Conservation (phyloP, 441 rosid species). For the Lepidium campestre region DNA sequence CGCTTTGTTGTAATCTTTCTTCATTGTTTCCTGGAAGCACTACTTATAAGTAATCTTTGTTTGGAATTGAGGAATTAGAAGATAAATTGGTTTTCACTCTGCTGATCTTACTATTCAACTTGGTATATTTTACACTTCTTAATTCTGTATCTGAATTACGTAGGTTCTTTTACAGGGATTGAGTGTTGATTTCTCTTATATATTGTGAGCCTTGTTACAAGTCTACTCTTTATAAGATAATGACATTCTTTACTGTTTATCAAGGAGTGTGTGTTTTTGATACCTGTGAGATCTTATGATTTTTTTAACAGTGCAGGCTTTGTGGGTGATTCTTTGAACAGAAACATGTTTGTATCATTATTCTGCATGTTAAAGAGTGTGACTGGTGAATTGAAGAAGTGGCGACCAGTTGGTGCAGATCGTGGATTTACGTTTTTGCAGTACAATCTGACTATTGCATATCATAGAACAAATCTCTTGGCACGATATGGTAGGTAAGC, state of each 20-base stretch:
- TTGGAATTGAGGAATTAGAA: neutral
- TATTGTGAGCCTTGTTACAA: neutral
- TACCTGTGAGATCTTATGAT: constrained; percentile 14
- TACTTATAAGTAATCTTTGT: neutral
- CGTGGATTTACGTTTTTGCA: constrained; percentile 77
- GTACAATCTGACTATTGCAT: constrained; percentile 81
- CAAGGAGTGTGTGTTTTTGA: neutral
- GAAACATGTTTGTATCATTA: constrained; percentile 91
- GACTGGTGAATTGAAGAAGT: constrained; percentile 64
- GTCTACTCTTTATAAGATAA: too few species aligned
- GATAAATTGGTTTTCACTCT: neutral
- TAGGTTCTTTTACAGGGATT: neutral
- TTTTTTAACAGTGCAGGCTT: constrained; percentile 69
- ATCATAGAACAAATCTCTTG: constrained; percentile 90
- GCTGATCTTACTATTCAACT: neutral
- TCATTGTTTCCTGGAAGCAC: neutral
- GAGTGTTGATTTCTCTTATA: neutral
- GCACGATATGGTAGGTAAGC: constrained; percentile 94
- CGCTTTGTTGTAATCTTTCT: neutral
- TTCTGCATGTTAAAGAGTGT: constrained; percentile 66
- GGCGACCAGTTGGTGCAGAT: constrained; percentile 94
- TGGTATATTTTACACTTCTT: neutral
- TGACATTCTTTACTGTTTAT: neutral
- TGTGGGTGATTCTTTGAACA: constrained; percentile 87
- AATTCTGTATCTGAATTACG: neutral